A percentile compares a stretch with the other conserved stretches of the same genome.
Conservation (phyloP, 768 basidiomycete species). For the Amanita pseudoporphyria region DNA sequence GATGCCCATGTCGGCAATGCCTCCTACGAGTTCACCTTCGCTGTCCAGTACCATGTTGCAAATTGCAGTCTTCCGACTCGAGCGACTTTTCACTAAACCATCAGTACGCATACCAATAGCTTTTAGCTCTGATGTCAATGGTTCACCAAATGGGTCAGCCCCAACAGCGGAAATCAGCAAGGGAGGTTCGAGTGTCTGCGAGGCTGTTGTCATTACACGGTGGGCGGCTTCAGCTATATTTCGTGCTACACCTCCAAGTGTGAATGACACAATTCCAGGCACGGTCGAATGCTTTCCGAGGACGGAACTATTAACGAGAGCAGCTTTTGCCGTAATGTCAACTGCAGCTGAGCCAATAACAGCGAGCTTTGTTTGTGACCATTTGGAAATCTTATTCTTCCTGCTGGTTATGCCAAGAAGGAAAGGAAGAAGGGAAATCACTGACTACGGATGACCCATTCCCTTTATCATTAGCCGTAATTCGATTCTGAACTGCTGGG, state of each 20-base stretch:
- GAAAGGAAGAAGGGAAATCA: background rate
- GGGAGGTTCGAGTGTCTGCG: constrained; percentile 10
- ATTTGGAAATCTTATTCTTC: constrained; percentile 2
- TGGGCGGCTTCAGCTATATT: constrained; percentile 91
- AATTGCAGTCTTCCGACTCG: constrained; percentile 51
- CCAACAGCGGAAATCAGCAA: constrained; percentile 73
- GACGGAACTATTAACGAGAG: constrained; percentile 23
- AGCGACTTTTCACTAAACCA: constrained; percentile 40
- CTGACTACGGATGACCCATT: background rate
- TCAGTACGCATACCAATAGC: constrained; percentile 73
- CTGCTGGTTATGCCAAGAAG: background rate
- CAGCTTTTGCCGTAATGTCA: constrained; percentile 65
- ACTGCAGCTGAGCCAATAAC: constrained; percentile 85
- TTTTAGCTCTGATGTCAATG: constrained; percentile 48
- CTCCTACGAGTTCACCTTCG: constrained; percentile 64
- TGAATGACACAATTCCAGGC: constrained; percentile 65
- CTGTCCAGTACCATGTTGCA: constrained; percentile 81
- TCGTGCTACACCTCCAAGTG: constrained; percentile 87
- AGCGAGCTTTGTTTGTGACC: constrained; percentile 41
- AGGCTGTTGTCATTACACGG: constrained; percentile 40
- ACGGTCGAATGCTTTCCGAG: constrained; percentile 53
- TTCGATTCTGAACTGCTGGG: background rate
- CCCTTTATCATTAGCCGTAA: background rate
- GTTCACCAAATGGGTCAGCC: constrained; percentile 62
- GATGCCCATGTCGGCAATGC: constrained; percentile 88